Evolutionary conservation across 2,329 filamentous ascomycete species (phyloP).

Genomic region (Nakataea oryzae): DNA sequence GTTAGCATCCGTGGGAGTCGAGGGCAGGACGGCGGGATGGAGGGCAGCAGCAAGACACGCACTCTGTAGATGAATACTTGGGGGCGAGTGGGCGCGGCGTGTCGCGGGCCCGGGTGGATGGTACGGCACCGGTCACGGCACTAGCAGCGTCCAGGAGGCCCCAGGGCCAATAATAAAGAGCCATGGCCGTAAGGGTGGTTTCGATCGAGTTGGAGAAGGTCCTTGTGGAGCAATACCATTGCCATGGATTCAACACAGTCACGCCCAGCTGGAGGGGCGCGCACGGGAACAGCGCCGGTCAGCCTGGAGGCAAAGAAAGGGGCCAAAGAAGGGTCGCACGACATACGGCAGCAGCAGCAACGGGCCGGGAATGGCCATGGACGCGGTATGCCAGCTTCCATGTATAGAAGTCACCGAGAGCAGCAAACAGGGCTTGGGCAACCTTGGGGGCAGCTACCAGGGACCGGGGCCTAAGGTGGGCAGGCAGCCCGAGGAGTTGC

Average conservation of each 20-base stretch:
- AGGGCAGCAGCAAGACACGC: too few species aligned
- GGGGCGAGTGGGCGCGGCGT: neutral
- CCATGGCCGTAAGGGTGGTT: constrained; percentile 72
- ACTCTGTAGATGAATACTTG: too few species aligned
- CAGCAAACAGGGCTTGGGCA: constrained; percentile 68
- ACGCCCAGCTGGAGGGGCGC: constrained; percentile 49
- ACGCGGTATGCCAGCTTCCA: constrained; percentile 70
- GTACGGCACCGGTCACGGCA: neutral
- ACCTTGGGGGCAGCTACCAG: constrained; percentile 65
- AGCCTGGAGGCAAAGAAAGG: neutral
- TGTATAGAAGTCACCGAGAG: constrained; percentile 73
- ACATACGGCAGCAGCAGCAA: constrained; percentile 62
- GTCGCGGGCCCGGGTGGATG: constrained; percentile 7
- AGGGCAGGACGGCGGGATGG: too few species aligned
- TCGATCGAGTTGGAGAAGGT: constrained; percentile 94
- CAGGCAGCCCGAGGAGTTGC: constrained; percentile 39
- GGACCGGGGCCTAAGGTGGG: constrained; percentile 49
- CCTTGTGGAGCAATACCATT: constrained; percentile 89
- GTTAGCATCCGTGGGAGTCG: too few species aligned
- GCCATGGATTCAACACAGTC: constrained; percentile 74
- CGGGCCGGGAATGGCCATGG: constrained; percentile 55
- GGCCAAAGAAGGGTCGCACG: neutral
- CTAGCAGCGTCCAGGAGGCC: constrained; percentile 39
- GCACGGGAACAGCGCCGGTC: constrained; percentile 5
- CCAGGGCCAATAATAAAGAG: constrained; percentile 84